Base-by-base conservation (phyloP, 352 stramenopile species). In the Pythium apleroticum region DNA sequence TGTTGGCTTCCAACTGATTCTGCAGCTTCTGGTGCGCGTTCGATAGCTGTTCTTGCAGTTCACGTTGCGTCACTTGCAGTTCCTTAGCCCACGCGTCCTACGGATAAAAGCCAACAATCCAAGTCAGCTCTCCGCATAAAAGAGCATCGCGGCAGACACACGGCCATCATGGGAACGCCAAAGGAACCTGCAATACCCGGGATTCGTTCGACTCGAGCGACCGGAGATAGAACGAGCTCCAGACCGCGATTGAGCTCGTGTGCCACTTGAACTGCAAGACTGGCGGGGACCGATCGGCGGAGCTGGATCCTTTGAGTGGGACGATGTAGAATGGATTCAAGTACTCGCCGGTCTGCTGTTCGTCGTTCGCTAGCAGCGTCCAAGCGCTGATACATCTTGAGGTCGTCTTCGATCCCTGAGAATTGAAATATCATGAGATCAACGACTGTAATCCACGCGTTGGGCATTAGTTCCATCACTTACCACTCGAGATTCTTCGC, bases 241-340 rank as follows among this genome's bases (percentile, higher is more conserved):
- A 96, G 58, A 94, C 90, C 19, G 76, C 76, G 41, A 96, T 60
- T 3, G 84, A 89, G 55, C 87, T 94, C 19, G 80, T 90, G 59
- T 96, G 87, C 87, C 87, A 96, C 57, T 91, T 91, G 74, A 88
- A 93, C 63, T 89, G 80, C 35, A 96, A 68, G n/a, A 94, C 83
- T 1, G 61, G 33, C 0, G 87, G 87, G 17, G 87, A 93, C 14
- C 84, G 84, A 56, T 90, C 81, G 0, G 55, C 63, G 4, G 63
- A 63, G 27, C 52, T 73, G 5, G 75, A 68, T n/a, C 67, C 69
- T 33, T 75, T 66, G 0, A 81, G 54, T 20, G 81, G 78, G 30
- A 81, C 57, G 41, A 93, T 80, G 60, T 84, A 93, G 52, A 94
- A 96, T n/a, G 86, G 79, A 70, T 93, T 94, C 50, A 72, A 55